phyloP scores from a whole-genome alignment of 1,284 basidiomycete species.

The Pseudozyma tsukubaensis region DNA sequence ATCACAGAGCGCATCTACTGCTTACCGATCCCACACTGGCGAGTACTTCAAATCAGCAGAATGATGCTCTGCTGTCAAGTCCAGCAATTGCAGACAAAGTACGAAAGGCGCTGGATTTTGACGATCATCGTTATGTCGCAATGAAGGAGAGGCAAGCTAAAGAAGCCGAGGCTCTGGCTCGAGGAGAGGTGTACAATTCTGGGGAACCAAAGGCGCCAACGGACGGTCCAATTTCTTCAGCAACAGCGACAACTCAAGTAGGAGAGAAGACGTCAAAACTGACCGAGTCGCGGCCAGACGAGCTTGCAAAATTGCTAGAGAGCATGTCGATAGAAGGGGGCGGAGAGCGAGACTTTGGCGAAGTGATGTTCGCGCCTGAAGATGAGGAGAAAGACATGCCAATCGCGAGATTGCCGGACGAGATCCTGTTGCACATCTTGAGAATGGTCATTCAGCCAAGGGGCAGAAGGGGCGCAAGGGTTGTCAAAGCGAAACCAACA shows the following conservation, averaged over 20 bases:
- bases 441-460: conserved; percentile 46
- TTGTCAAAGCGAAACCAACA: conserved; percentile 43
- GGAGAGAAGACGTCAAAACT: conserved; percentile 9
- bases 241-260: background rate
- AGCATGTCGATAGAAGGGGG: conserved; percentile 33
- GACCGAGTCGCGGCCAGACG: conserved; percentile 28
- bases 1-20: conserved; percentile 53
- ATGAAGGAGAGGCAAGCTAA: conserved; percentile 45
- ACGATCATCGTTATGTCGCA: conserved; percentile 49
- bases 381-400: conserved; percentile 53
- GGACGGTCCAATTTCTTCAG: background rate
- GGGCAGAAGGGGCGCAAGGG: conserved; percentile 54
- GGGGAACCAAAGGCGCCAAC: background rate
- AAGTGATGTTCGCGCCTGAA: conserved; percentile 39
- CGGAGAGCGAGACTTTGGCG: conserved; percentile 45
- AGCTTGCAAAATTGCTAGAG: conserved; percentile 44
- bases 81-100: conserved; percentile 56
- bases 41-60: conserved; percentile 28
- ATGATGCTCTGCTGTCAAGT: conserved; percentile 40
- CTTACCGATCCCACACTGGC: conserved; percentile 42
- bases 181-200: conserved; percentile 18
- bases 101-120: conserved; percentile 50
- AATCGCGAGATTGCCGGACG: conserved; percentile 57
- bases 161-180: conserved; percentile 29
- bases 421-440: conserved; percentile 57